These are phyloP conservation scores for Purpureocillium takamizusanense DNA, from an alignment of 2,329 filamentous ascomycete genomes.

Conservation along the genomic window DNA sequence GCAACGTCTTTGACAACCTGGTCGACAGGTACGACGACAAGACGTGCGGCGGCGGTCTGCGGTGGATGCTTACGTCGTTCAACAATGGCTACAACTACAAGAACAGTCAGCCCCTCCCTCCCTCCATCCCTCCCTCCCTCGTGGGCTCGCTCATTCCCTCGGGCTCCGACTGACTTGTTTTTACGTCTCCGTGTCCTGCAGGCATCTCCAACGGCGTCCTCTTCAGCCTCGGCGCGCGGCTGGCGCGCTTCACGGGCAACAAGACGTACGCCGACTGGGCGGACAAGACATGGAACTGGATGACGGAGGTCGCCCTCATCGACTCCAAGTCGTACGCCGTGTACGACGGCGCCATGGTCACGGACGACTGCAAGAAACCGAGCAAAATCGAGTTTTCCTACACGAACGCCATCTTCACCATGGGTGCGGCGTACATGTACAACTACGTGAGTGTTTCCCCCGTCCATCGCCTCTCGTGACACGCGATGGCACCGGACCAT, in stretches of 20 bases:
- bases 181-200: not conserved
- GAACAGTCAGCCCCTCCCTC: conserved; percentile 30
- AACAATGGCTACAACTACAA: conserved; percentile 72
- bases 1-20: conserved; percentile 53
- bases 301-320: conserved; percentile 37
- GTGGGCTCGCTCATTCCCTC: not conserved
- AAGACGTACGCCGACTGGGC: conserved; percentile 47
- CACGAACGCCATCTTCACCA: conserved; percentile 42
- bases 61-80: conserved; percentile 67
- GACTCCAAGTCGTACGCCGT: conserved; percentile 46
- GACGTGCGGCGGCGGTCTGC: conserved; percentile 48
- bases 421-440: conserved; percentile 51
- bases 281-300: conserved; percentile 48
- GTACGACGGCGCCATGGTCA: conserved; percentile 45
- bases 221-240: conserved; percentile 44
- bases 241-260: conserved; percentile 53
- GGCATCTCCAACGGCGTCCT: conserved; percentile 38
- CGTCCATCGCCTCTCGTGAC: not conserved
- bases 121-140: not conserved
- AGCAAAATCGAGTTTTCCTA: conserved; percentile 47
- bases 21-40: conserved; percentile 47
- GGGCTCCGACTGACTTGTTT: not conserved
- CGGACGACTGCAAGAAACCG: conserved; percentile 37
- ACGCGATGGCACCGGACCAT: too few species aligned
- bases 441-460: conserved; percentile 28